Evolutionary conservation across 768 basidiomycete genomes (phyloP), one percentile per base, ranked within the genome.

Genomic region (Amanita subjunquillea): DNA sequence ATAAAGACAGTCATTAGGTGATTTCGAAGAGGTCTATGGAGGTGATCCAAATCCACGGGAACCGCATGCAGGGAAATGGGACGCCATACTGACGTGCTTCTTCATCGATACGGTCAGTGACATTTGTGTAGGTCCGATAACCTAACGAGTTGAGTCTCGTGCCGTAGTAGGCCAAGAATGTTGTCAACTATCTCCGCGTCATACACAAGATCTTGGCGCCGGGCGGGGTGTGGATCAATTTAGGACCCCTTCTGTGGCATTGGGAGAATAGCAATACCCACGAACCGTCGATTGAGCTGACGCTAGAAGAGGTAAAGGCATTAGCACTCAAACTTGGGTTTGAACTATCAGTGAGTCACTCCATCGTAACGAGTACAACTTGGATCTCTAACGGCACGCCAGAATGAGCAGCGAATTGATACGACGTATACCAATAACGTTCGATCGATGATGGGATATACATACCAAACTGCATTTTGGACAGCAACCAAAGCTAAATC

Each of bases 241-340:
- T 92, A 7, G 93, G 94, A 2, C 95, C 95, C 0, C 69, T 95
- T 1, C 69, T 97, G n/a, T 98, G 95, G 94, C 95, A 98, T 64
- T 97, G 84, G 67, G 94, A 97, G 62, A 94, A 95, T 66, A 92
- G 90, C 62, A 74, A 65, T 51, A 79, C 81, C 39, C 80, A 82
- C 56, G 91, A 95, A 57, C 76, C 82, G 0, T 91, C 89, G 1
- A 75, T 98, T 34, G 94, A 97, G 67, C 74, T 97, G 15, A 85
- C 84, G 60, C 68, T 97, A n/a, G 87, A 90, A 54, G 93, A 97
- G 62, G 77, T 96, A 36, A 95, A 92, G 62, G 65, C 67, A 0
- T 74, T 97, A 5, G 85, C 82, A 2, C 72, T 73, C 22, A 69
- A 70, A 44, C 78, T 96, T 9, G 93, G 95, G 0, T 95, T 98